Conservation (phyloP, 2,329 filamentous ascomycete genomes). For the Orbilia oligospora region DNA sequence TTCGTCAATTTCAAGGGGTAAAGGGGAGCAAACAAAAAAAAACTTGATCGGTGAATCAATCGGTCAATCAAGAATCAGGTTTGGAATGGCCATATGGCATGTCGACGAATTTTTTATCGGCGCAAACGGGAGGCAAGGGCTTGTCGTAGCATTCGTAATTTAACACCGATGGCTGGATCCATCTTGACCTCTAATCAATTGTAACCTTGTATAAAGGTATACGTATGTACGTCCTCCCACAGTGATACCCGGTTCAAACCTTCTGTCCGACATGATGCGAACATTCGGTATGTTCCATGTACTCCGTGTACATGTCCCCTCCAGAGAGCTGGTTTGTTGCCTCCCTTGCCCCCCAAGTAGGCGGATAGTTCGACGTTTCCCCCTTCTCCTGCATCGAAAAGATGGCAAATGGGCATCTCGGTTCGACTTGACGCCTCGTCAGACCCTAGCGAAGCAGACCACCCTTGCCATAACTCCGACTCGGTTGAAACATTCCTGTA, state of each 20-base stretch:
- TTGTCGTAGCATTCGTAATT: slow-evolving; percentile 59
- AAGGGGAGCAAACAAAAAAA: neutral
- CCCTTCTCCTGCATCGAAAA: slow-evolving; percentile 43
- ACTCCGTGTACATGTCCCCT: neutral
- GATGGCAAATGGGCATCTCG: slow-evolving; percentile 37
- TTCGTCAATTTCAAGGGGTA: neutral
- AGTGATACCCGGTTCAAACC: neutral
- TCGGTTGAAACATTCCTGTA: slow-evolving; percentile 37
- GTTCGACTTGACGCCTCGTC: slow-evolving; percentile 45
- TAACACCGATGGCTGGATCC: slow-evolving; percentile 47
- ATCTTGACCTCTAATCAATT: neutral
- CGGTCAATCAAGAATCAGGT: slow-evolving; percentile 1
- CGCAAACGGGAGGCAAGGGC: slow-evolving; percentile 50
- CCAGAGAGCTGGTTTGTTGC: neutral
- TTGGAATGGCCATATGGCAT: no score
- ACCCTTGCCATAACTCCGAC: slow-evolving; percentile 21
- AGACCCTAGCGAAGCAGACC: slow-evolving; percentile 6
- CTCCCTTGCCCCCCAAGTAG: neutral
- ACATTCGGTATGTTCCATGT: slow-evolving; percentile 3
- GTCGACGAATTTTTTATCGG: neutral
- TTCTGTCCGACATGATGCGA: neutral
- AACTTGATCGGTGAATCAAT: neutral
- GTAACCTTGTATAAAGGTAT: neutral
- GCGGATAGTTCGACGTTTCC: neutral
- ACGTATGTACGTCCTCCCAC: no score